Evolutionary conservation across 495 filamentous ascomycete genomes (phyloP).

Genomic region (Niebla homalea): DNA sequence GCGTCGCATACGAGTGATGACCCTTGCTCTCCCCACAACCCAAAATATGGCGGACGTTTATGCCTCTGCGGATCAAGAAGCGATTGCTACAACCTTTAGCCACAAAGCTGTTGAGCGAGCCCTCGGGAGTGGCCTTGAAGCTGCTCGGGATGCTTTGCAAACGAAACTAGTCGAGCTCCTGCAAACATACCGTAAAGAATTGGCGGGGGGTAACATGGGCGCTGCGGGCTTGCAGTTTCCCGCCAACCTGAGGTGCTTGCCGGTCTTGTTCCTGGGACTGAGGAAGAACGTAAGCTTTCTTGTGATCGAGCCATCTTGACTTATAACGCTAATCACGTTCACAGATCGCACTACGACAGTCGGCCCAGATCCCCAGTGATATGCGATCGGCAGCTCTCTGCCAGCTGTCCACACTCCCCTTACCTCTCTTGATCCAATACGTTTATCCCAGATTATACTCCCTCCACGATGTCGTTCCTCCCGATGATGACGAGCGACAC

Average conservation of each 20-base stretch:
- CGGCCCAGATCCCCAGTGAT: constrained; percentile 90
- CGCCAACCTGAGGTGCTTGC: constrained; percentile 74
- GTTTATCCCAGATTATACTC: constrained; percentile 92
- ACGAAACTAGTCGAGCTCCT: constrained; percentile 85
- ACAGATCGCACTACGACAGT: constrained; percentile 83
- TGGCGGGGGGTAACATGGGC: constrained; percentile 90
- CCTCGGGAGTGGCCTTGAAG: constrained; percentile 72
- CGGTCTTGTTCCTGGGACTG: constrained; percentile 80
- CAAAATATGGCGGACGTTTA: constrained; percentile 82
- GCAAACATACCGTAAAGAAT: constrained; percentile 90
- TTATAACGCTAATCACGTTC: constrained; percentile 18
- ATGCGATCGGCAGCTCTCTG: constrained; percentile 88
- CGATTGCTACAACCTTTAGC: constrained; percentile 85
- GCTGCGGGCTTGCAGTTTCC: constrained; percentile 88
- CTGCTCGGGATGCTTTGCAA: constrained; percentile 80
- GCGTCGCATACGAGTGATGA: constrained; percentile 86
- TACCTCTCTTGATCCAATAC: constrained; percentile 89
- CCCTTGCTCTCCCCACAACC: constrained; percentile 83
- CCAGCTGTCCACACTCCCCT: constrained; percentile 79
- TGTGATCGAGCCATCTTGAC: neutral
- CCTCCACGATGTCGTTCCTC: constrained; percentile 68
- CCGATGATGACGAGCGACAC: neutral
- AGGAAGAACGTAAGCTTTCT: constrained; percentile 68
- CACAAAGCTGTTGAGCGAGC: constrained; percentile 95
- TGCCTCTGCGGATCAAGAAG: constrained; percentile 85